Conservation (phyloP, 2,329 filamentous ascomycete species). For the Lasiodiplodia sp. region DNA sequence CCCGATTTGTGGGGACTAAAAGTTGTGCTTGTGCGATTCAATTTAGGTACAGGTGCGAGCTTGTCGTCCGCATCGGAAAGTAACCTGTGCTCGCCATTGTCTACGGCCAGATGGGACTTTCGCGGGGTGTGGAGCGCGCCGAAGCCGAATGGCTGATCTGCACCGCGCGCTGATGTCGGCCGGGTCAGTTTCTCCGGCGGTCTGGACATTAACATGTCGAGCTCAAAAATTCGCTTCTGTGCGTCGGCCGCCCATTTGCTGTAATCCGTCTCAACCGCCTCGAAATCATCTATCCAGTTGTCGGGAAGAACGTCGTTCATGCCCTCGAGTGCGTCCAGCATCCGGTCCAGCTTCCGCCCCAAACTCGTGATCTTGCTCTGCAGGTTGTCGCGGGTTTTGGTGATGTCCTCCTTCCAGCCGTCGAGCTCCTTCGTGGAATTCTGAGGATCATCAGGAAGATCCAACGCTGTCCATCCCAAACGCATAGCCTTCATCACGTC, state of each 20-base stretch:
- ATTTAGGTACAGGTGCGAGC: slow-evolving; percentile 27
- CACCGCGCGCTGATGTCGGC: slow-evolving; percentile 29
- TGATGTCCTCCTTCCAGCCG: slow-evolving; percentile 50
- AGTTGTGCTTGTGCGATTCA: slow-evolving; percentile 26
- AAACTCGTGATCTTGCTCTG: slow-evolving; percentile 73
- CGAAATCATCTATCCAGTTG: slow-evolving; percentile 85
- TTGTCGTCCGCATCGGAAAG: slow-evolving; percentile 9
- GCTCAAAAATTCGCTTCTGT: slow-evolving; percentile 74
- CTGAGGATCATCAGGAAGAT: slow-evolving; percentile 40
- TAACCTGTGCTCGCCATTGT: slow-evolving; percentile 19
- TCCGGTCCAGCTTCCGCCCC: slow-evolving; percentile 78
- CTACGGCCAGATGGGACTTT: background rate
- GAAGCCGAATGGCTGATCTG: slow-evolving; percentile 23
- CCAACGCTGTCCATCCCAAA: slow-evolving; percentile 71
- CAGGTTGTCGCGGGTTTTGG: slow-evolving; percentile 66
- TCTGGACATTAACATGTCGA: slow-evolving; percentile 52
- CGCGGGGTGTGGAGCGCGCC: slow-evolving; percentile 8
- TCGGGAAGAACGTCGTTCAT: slow-evolving; percentile 84
- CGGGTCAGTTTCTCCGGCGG: slow-evolving; percentile 25
- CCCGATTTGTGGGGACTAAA: slow-evolving; percentile 14
- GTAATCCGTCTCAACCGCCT: slow-evolving; percentile 78
- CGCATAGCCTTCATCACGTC: slow-evolving; percentile 70
- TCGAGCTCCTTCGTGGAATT: slow-evolving; percentile 42
- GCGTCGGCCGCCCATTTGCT: slow-evolving; percentile 81
- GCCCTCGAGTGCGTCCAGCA: slow-evolving; percentile 88